Evolutionary conservation across 805 yeast species (phyloP), one percentile per base, ranked within the genome.

Genomic region (Metschnikowia lachancei): DNA sequence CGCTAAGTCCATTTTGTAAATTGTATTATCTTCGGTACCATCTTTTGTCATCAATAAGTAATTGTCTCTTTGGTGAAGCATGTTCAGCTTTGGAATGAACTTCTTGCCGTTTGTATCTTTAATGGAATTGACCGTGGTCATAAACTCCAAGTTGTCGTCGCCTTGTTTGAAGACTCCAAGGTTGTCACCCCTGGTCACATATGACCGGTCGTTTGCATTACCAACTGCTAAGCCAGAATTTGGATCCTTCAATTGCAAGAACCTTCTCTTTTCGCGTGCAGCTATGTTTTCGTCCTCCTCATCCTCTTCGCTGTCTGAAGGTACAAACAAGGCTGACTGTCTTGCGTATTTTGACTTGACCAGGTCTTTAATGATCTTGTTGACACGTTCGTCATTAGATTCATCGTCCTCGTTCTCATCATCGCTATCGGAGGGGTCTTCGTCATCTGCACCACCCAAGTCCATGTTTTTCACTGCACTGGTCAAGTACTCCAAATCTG

Each of bases 11-110:
- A 89, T 78, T 54, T 80, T 78, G 66, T 76, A 87, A 39, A 90
- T 61, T 26, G 70, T 74, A 36, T 72, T 67, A 35, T 43, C 48
- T 18, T 59, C 58, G 34, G 74, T 66, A 3, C 63, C 59, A 2
- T 72, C 68, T 58, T 80, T 82, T 57, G 84, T 87, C 55, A 90
- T 60, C 24, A 90, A 71, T 75, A 90, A 74, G 0, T 80, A 64
- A 20, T 79, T 70, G 66, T 90, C 97, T 54, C 81, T 82, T 57
- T 80, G 78, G 59, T 88, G 95, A 39, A 90, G 70, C 91, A 89
- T 81, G 59, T 86, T 76, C 54, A 81, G 80, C 19, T 69, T 61
- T 1, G 96, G 95, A 11, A 65, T 70, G 26, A 76, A 57, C 20
- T 18, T 39, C 22, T 75, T 70, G 10, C 87, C 87, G 4, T 72